Conservation (phyloP, 2,329 filamentous ascomycete species). For the Monosporascus sp. region DNA sequence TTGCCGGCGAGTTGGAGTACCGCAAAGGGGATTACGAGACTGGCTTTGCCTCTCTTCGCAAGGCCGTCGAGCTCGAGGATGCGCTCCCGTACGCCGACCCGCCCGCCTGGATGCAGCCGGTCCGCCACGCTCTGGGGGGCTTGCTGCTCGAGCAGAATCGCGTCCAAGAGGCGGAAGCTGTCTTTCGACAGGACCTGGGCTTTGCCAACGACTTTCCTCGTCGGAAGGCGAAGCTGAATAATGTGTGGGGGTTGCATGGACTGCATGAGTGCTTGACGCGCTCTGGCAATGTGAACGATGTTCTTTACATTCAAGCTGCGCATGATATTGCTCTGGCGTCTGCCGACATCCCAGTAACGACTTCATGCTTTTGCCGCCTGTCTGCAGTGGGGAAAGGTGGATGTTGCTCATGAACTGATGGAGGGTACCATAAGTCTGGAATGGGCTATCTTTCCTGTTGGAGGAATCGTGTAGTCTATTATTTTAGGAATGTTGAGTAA, state of each 20-base stretch:
- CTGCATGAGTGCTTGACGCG: conserved; percentile 51
- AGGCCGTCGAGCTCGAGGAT: conserved; percentile 46
- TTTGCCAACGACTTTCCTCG: conserved; percentile 44
- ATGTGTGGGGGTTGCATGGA: conserved; percentile 57
- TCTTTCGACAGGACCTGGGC: conserved; percentile 43
- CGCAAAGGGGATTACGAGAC: conserved; percentile 43
- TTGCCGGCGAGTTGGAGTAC: conserved; percentile 57
- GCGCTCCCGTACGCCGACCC: conserved; percentile 51
- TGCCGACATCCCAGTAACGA: conserved; percentile 1
- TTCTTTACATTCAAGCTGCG: conserved; percentile 8
- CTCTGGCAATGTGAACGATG: conserved; percentile 26
- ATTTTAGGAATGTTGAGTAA: too few species aligned
- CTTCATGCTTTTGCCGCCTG: conserved; percentile 2
- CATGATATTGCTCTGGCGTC: not conserved
- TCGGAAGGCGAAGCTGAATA: conserved; percentile 51
- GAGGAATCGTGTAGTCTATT: too few species aligned
- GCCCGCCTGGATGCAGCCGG: conserved; percentile 58
- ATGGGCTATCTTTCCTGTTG: too few species aligned
- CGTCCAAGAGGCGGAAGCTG: conserved; percentile 36
- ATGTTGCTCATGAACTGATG: too few species aligned
- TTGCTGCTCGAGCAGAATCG: conserved; percentile 48
- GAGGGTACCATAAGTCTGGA: too few species aligned
- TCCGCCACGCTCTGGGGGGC: conserved; percentile 51
- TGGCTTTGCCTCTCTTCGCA: conserved; percentile 45
- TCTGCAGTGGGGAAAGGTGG: too few species aligned